Evolutionary conservation across 2,329 filamentous ascomycete genomes (phyloP), one percentile per base, ranked within the genome.

Genomic region (Botrytis cinerea): DNA sequence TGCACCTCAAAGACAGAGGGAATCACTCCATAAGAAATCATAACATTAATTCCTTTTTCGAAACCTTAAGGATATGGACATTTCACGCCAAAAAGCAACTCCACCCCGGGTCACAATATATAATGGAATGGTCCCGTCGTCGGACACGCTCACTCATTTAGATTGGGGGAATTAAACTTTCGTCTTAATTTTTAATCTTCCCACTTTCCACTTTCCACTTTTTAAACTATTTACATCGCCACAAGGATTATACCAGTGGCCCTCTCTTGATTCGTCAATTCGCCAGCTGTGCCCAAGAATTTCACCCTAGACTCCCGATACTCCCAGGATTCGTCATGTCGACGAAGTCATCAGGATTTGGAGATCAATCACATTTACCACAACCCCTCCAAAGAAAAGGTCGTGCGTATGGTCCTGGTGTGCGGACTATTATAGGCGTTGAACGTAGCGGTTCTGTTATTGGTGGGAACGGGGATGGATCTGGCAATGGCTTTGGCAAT

Each of bases 271-370:
- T 68, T 68, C 64, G 64, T 54, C 25, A 54, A 54, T 54, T 54
- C 12, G 2, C 16, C 25, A n/a, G 7, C n/a, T n/a, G n/a, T 25
- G 48, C 25, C 35, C 46, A 68, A 40, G 25, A 51, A 51, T n/a
- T 14, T 16, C 12, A 54, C 28, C 35, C 18, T 38, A 54, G 46
- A 54, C 46, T 54, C 35, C 35, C 59, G 22, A 22, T 4, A 40
- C 32, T 61, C 22, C 46, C 28, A 54, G 64, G 64, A 57, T 57
- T 68, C 48, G 64, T 54, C 48, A 68, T 68, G 64, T 68, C 64
- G 48, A 40, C 51, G 25, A 68, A 54, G 28, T 28, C 64, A 54
- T 28, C 48, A 28, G 48, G 25, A 54, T 28, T 54, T 40, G 64
- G 48, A 54, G 64, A 54, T 22, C 48, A 22, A 57, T 48, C 35